Evolutionary conservation across 2,329 filamentous ascomycete genomes (phyloP), one percentile per base, ranked within the genome.

Genomic region (Clathrospora elynae): DNA sequence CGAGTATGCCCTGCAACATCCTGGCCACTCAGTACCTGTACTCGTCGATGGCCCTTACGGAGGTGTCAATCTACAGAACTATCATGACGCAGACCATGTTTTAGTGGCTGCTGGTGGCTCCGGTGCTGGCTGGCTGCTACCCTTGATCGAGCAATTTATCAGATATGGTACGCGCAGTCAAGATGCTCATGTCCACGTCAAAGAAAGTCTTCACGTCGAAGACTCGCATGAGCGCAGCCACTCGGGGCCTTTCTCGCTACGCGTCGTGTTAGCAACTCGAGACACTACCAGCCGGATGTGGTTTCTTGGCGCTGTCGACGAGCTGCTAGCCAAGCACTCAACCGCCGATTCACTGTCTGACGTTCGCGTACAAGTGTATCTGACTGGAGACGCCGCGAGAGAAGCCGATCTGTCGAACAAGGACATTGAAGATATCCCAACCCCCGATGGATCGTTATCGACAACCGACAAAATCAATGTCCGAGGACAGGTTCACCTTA

Each of bases 21-120:
- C 51, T 0, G 68, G 64, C 0, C 40, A 53, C 0, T 51, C 61
- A 0, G 64, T 79, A 1, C 68, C 70, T 0, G 76, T 84, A 0
- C 59, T 81, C 1, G 48, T 84, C 1, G 81, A 84, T 26, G 81
- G 82, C 0, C 81, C 81, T 0, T 84, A 84, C 42, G 80, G 82
- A 0, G 81, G 80, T 0, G 59, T 80, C 12, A 71, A 72, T 31
- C 23, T 53, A 17, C 34, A 49, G 11, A 35, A 36, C 12, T 43
- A 46, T 7, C 57, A 74, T 10, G 52, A 61, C 0, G 61, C 62
- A 0, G 73, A 80, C 33, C 64, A 63, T 6, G 60, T 68, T 0
- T 57, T 84, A 0, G 61, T 83, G 11, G 62, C 83, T 3, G 76
- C 77, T 0, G 80, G 82, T 7, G 81, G 82, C 0, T 78, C 81